These are phyloP conservation scores for Aspergillus ibericus DNA, from an alignment of 2,329 filamentous ascomycete genomes.

Conservation along the genomic window DNA sequence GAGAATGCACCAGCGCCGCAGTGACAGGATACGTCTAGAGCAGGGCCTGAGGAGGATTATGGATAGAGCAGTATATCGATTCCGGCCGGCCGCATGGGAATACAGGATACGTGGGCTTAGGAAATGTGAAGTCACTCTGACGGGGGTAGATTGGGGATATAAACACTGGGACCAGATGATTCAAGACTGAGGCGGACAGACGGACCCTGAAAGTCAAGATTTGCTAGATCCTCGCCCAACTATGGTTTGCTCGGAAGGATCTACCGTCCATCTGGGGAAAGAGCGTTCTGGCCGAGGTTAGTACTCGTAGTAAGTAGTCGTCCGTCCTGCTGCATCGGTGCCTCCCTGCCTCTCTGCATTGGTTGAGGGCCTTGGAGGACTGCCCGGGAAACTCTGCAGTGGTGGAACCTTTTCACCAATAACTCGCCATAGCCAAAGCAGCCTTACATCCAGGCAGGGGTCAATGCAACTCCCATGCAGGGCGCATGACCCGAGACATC, in stretches of 20 bases:
- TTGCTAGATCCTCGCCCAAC: not conserved
- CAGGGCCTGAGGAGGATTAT: not conserved
- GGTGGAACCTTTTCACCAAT: not conserved
- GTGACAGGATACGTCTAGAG: not conserved
- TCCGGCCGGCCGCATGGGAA: conserved; percentile 1
- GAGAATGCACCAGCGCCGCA: conserved; percentile 1
- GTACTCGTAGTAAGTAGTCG: not conserved
- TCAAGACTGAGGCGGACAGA: not conserved
- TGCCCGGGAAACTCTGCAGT: not conserved
- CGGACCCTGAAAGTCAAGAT: not conserved
- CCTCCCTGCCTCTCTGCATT: too few species aligned
- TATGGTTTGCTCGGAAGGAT: not conserved
- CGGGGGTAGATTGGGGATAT: not conserved
- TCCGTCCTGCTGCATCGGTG: too few species aligned
- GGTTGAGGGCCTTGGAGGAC: not conserved
- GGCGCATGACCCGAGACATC: not conserved
- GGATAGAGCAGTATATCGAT: not conserved
- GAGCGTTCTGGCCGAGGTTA: not conserved
- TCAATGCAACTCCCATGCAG: not conserved
- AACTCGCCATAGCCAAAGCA: not conserved
- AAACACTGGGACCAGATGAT: not conserved
- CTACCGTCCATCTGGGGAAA: not conserved
- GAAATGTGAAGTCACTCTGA: conserved; percentile 5
- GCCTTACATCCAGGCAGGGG: not conserved
- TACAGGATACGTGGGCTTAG: conserved; percentile 1